Percentiles rank a stretch among this genome's conserved stretches.
Evolutionary conservation across 78 protist species (phyloP).

Genomic region (Dictyostelium capitatum): DNA sequence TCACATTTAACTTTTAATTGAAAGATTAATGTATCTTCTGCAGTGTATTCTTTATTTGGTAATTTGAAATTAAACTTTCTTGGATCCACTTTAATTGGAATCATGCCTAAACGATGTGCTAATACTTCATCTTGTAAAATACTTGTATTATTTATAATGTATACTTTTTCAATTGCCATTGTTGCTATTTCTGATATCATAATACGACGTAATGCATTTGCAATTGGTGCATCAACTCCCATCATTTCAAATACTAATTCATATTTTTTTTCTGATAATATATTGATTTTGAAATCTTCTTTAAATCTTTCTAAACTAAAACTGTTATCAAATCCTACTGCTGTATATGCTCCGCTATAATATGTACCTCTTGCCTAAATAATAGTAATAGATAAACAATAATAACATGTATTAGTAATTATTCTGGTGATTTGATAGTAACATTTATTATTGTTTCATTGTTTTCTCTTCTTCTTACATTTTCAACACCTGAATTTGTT

Average conservation of each 20-base stretch:
- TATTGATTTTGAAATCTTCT: conserved; percentile 80
- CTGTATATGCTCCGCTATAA: conserved; percentile 82
- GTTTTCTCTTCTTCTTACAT: conserved; percentile 22
- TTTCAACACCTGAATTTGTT: conserved; percentile 63
- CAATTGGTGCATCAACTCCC: conserved; percentile 94
- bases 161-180: conserved; percentile 96
- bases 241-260: conserved; percentile 90
- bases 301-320: conserved; percentile 77
- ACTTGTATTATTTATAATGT: conserved; percentile 92
- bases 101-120: conserved; percentile 92
- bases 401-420: no score
- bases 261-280: conserved; percentile 52
- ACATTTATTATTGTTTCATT: not conserved
- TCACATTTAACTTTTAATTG: conserved; percentile 81
- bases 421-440: no score
- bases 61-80: conserved; percentile 64
- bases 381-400: not conserved
- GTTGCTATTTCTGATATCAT: conserved; percentile 94
- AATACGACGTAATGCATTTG: conserved; percentile 96
- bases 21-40: conserved; percentile 81
- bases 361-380: conserved; percentile 74
- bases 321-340: conserved; percentile 84
- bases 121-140: conserved; percentile 95
- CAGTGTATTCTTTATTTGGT: conserved; percentile 81
- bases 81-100: conserved; percentile 94